Percentiles rank a stretch among this genome's conserved stretches.
Conservation (phyloP, 2,329 filamentous ascomycete species). For the Lachnellula occidentalis region DNA sequence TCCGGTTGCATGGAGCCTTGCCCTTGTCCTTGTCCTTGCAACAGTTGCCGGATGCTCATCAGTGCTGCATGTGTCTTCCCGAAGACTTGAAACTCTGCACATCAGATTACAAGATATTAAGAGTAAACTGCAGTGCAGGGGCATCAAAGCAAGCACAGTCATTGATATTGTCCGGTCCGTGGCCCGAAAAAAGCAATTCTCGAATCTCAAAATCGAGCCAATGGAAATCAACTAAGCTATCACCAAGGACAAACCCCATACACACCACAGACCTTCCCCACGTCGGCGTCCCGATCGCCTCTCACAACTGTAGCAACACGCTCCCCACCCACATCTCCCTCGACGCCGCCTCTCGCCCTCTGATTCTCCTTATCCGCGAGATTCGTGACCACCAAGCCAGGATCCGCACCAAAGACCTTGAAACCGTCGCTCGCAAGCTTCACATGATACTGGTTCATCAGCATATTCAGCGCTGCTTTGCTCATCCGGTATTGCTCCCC, state of each 20-base stretch:
- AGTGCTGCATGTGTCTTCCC: background rate
- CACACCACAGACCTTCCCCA: conserved; percentile 16
- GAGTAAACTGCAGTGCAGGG: too few species aligned
- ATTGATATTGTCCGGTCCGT: background rate
- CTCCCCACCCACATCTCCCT: conserved; percentile 30
- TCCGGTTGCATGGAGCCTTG: background rate
- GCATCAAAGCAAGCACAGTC: background rate
- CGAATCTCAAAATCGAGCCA: too few species aligned
- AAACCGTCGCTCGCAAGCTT: conserved; percentile 12
- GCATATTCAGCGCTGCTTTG: conserved; percentile 21
- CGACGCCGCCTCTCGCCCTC: conserved; percentile 8
- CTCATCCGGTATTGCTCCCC: conserved; percentile 9
- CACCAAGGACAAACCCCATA: conserved; percentile 15
- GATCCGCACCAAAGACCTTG: conserved; percentile 15
- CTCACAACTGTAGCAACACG: conserved; percentile 15
- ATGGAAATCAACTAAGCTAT: background rate
- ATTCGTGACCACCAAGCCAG: conserved; percentile 15
- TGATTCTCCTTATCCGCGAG: conserved; percentile 2
- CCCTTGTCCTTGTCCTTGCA: background rate
- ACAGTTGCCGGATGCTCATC: background rate
- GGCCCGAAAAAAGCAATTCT: background rate
- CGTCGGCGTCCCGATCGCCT: conserved; percentile 20
- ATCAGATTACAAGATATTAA: too few species aligned
- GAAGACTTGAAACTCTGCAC: background rate
- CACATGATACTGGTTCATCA: conserved; percentile 14